Conservation (phyloP, 768 basidiomycete genomes). For the Multifurca ochricompacta region DNA sequence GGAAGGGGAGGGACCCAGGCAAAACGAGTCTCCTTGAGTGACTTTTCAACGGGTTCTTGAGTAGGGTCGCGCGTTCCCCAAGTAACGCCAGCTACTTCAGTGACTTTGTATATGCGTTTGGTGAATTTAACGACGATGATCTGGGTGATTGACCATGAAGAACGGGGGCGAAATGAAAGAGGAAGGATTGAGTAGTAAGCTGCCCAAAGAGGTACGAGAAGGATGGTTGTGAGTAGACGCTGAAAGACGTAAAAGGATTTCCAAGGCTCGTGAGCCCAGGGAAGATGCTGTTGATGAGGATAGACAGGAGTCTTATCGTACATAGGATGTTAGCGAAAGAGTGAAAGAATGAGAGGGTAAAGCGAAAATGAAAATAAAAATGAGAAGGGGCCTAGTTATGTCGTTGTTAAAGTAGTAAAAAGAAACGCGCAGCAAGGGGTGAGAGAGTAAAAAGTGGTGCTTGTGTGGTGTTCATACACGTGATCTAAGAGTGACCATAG, state of each 20-base stretch:
- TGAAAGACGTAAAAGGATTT: slow-evolving; percentile 42
- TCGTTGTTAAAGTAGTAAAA: no score
- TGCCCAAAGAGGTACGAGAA: slow-evolving; percentile 40
- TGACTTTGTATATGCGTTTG: slow-evolving; percentile 43
- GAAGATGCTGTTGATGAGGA: slow-evolving; percentile 37
- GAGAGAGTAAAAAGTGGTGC: no score
- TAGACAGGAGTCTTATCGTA: slow-evolving; percentile 30
- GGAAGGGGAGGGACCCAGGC: slow-evolving; percentile 41
- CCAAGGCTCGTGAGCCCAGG: slow-evolving; percentile 38
- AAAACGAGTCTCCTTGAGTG: slow-evolving; percentile 40
- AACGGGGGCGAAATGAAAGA: slow-evolving; percentile 37
- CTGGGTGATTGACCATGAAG: slow-evolving; percentile 44
- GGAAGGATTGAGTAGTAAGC: slow-evolving; percentile 38
- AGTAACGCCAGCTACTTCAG: slow-evolving; percentile 49
- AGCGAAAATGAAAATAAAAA: no score
- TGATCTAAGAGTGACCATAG: no score
- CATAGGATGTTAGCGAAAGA: neutral
- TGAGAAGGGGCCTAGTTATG: no score
- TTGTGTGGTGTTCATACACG: no score
- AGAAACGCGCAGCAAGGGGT: no score
- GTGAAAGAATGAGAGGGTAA: no score
- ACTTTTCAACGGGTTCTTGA: slow-evolving; percentile 26
- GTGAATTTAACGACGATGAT: slow-evolving; percentile 46
- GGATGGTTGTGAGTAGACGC: slow-evolving; percentile 41
- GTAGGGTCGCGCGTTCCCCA: slow-evolving; percentile 44